These are phyloP conservation scores for Saccharomycopsis hybrid DNA, from an alignment of 1,139 yeast species.

Conservation along the genomic window DNA sequence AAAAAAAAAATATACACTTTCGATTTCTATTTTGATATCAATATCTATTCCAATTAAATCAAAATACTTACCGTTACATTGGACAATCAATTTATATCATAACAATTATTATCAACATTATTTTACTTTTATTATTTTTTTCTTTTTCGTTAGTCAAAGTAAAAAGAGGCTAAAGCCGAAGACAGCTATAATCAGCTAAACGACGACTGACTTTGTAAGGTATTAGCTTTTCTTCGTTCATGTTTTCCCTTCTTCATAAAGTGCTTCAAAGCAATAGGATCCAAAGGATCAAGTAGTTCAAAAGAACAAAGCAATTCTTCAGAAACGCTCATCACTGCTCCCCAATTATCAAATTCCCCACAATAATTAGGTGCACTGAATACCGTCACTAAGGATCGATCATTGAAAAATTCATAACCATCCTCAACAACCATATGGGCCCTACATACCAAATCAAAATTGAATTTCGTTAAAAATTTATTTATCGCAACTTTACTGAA, in stretches of 20 bases:
- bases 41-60: too few relatives aligned
- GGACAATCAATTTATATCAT: too few relatives aligned
- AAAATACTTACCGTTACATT: too few relatives aligned
- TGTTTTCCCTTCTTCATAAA: constrained; percentile 85
- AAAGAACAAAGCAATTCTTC: constrained; percentile 89
- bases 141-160: too few relatives aligned
- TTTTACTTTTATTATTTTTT: too few relatives aligned
- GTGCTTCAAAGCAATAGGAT: constrained; percentile 85
- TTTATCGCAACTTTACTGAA: constrained; percentile 89
- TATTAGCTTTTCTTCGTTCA: constrained; percentile 65
- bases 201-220: too few relatives aligned
- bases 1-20: too few relatives aligned
- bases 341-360: constrained; percentile 99
- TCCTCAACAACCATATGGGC: constrained; percentile 99
- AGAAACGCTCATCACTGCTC: constrained; percentile 95
- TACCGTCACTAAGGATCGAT: constrained; percentile 86
- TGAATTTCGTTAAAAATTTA: constrained; percentile 79
- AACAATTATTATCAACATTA: too few relatives aligned
- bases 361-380: constrained; percentile 97
- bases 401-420: constrained; percentile 95
- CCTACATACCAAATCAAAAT: constrained; percentile 90
- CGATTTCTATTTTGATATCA: too few relatives aligned
- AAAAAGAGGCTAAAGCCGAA: too few relatives aligned
- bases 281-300: constrained; percentile 89
- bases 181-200: too few relatives aligned